Conservation (phyloP, 2,329 filamentous ascomycete genomes). For the Xylaria sp. region DNA sequence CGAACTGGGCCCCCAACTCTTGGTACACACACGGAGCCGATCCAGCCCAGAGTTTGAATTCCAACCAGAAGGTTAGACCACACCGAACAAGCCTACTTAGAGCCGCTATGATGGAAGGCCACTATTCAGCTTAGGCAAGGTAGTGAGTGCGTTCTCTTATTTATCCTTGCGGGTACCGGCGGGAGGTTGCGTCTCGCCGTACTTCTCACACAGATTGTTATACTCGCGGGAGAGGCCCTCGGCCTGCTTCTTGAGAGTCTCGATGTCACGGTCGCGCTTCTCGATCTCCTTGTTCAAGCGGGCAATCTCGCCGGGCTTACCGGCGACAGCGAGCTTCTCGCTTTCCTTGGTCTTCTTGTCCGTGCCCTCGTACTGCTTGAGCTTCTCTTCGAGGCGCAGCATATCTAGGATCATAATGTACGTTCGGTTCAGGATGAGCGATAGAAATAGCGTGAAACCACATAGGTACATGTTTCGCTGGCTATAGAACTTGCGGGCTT, state of each 20-base stretch:
- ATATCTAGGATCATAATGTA: slow-evolving; percentile 97
- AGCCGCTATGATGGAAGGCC: slow-evolving; percentile 1
- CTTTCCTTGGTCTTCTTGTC: slow-evolving; percentile 71
- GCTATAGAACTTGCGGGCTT: slow-evolving; percentile 99
- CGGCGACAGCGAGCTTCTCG: slow-evolving; percentile 76
- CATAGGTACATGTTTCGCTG: slow-evolving; percentile 99
- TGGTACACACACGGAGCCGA: neutral
- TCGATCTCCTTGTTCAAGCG: slow-evolving; percentile 76
- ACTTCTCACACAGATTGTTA: slow-evolving; percentile 84
- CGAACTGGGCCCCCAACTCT: neutral
- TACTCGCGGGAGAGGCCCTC: slow-evolving; percentile 87
- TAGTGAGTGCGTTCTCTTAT: slow-evolving; percentile 47
- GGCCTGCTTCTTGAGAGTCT: slow-evolving; percentile 92
- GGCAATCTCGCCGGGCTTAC: slow-evolving; percentile 80
- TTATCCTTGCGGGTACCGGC: slow-evolving; percentile 68
- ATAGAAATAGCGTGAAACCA: slow-evolving; percentile 98
- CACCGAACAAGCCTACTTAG: slow-evolving; percentile 16
- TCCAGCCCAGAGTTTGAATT: slow-evolving; percentile 7
- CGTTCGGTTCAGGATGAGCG: slow-evolving; percentile 97
- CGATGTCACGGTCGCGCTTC: slow-evolving; percentile 84
- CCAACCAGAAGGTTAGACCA: slow-evolving; percentile 4
- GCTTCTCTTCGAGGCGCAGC: slow-evolving; percentile 89
- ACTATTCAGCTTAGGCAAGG: neutral
- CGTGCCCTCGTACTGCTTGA: slow-evolving; percentile 82
- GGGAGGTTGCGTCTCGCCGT: slow-evolving; percentile 67